A percentile compares a stretch with the other conserved stretches of the same genome.
phyloP scores from a whole-genome alignment of 441 rosid species.

The Adansonia madagascariensis region DNA sequence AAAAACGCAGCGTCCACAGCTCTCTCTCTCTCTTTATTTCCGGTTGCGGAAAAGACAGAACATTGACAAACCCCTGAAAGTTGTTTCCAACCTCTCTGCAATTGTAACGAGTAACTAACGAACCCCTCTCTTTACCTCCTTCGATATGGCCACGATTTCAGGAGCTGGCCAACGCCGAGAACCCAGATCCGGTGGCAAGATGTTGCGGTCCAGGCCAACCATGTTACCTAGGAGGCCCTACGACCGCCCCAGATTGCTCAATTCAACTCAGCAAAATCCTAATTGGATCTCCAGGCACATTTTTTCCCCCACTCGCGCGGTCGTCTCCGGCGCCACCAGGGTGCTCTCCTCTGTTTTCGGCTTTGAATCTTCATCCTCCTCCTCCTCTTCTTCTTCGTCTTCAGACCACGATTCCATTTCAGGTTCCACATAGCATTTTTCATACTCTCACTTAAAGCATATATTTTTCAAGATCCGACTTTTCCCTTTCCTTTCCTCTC shows the following conservation, averaged over 20 bases:
- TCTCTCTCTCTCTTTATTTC: background rate
- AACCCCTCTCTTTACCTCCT: background rate
- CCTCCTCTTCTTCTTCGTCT: constrained; percentile 47
- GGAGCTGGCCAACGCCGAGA: constrained; percentile 16
- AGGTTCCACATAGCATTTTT: constrained; percentile 37
- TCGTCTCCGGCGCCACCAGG: constrained; percentile 84
- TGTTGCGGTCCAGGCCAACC: constrained; percentile 46
- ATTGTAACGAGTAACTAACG: background rate
- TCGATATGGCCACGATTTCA: background rate
- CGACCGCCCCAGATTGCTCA: constrained; percentile 49
- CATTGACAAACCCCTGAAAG: background rate
- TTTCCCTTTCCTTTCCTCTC: background rate
- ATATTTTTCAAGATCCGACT: background rate
- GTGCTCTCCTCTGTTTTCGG: constrained; percentile 70
- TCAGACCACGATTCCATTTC: constrained; percentile 47
- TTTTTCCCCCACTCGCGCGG: constrained; percentile 69
- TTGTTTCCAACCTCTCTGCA: background rate
- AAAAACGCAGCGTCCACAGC: background rate
- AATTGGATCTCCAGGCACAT: constrained; percentile 83
- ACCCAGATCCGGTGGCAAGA: constrained; percentile 57
- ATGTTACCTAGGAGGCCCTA: constrained; percentile 48
- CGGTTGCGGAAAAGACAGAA: background rate
- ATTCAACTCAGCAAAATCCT: constrained; percentile 57
- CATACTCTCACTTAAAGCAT: background rate
- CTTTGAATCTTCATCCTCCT: constrained; percentile 47